Evolutionary conservation across 306 rosid genomes (phyloP).

Genomic region (Astragalus glycyphyllos): DNA sequence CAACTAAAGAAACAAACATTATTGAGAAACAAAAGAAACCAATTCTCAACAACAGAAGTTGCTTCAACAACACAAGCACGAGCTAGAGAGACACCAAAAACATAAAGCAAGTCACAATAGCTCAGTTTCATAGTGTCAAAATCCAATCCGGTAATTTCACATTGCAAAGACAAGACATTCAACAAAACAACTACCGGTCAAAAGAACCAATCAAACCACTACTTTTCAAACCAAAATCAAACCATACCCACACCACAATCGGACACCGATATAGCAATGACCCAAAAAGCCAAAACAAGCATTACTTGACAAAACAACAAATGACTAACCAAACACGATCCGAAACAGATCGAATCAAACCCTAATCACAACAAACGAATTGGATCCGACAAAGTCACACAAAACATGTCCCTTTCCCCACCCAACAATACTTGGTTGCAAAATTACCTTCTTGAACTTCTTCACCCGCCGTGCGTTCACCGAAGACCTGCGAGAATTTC

Average conservation of each 20-base stretch:
- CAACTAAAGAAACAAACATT: neutral
- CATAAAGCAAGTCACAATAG: conserved; percentile 40
- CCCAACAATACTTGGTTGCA: conserved; percentile 27
- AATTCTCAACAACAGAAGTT: conserved; percentile 37
- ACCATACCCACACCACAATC: conserved; percentile 44
- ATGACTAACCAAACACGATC: conserved; percentile 53
- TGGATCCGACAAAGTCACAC: conserved; percentile 67
- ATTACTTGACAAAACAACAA: conserved; percentile 44
- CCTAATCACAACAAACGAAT: conserved; percentile 65
- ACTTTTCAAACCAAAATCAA: conserved; percentile 43
- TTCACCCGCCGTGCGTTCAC: conserved; percentile 97
- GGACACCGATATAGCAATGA: conserved; percentile 43
- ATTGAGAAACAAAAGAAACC: conserved; percentile 42
- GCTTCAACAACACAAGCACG: conserved; percentile 28
- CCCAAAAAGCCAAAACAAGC: conserved; percentile 51
- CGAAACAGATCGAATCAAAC: conserved; percentile 67
- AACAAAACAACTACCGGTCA: conserved; percentile 42
- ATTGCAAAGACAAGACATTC: conserved; percentile 49
- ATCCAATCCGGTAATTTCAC: conserved; percentile 36
- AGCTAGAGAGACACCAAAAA: conserved; percentile 34
- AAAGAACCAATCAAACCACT: conserved; percentile 40
- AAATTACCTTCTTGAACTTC: conserved; percentile 98
- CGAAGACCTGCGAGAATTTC: conserved; percentile 99
- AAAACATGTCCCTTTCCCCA: conserved; percentile 4
- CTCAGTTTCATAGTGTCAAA: conserved; percentile 47